Conservation (phyloP, 176 grass and related monocot genomes). For the Aechmea fasciata region DNA sequence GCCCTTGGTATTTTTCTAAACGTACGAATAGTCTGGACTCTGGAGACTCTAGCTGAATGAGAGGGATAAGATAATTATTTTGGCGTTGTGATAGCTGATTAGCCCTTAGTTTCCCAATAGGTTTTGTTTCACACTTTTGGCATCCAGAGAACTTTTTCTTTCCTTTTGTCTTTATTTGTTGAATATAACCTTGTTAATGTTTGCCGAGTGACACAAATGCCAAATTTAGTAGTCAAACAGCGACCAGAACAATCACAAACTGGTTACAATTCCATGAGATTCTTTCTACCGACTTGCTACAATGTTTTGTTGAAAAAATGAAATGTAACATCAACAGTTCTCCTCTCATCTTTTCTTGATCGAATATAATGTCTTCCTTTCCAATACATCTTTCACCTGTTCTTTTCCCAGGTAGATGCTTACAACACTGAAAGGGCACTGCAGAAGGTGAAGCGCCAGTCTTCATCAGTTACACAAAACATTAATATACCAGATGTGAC, state of each 20-base stretch:
- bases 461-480: constrained; percentile 20
- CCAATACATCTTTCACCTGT: background rate
- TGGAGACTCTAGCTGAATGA: background rate
- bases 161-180: no score
- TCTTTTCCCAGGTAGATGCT: constrained; percentile 46
- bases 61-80: background rate
- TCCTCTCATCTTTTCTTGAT: background rate
- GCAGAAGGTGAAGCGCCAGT: constrained; percentile 67
- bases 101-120: no score
- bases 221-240: no score
- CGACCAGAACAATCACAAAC: no score
- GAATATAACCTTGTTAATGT: no score
- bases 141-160: no score
- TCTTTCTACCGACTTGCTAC: background rate
- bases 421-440: constrained; percentile 60
- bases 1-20: background rate
- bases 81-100: background rate
- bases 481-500: constrained; percentile 34
- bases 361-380: constrained; percentile 11
- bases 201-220: no score
- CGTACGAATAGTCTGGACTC: background rate
- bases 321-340: background rate
- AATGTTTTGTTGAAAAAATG: constrained; percentile 4
- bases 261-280: background rate
- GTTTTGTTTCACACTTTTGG: no score